phyloP scores from a whole-genome alignment of 345 rosid species.

The Corymbia maculata region DNA sequence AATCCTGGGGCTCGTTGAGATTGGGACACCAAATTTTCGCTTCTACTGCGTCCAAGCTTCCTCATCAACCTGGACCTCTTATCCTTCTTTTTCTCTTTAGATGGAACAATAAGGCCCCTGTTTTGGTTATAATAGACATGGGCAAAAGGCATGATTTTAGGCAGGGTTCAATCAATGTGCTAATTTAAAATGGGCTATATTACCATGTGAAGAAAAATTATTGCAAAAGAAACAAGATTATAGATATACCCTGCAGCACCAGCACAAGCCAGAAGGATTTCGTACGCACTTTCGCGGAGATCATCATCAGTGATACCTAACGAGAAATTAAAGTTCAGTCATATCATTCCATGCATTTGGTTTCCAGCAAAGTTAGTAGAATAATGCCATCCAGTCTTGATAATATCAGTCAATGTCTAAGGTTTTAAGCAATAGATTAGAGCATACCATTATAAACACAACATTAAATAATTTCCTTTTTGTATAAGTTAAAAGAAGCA shows the following conservation, averaged over 20 bases:
- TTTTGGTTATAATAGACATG: neutral
- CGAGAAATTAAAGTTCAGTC: neutral
- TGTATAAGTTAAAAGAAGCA: neutral
- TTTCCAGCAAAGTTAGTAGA: neutral
- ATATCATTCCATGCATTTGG: neutral
- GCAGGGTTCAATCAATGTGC: neutral
- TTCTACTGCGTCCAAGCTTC: slow-evolving; percentile 90
- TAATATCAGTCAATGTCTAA: neutral
- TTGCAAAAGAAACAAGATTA: neutral
- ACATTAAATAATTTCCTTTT: neutral
- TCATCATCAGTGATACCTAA: slow-evolving; percentile 89
- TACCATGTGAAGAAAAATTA: neutral
- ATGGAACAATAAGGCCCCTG: slow-evolving; percentile 91
- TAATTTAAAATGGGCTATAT: neutral
- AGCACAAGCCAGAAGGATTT: slow-evolving; percentile 91
- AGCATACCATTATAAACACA: neutral
- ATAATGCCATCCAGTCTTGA: neutral
- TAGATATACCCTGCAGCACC: slow-evolving; percentile 85
- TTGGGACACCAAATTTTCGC: slow-evolving; percentile 42
- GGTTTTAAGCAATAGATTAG: neutral
- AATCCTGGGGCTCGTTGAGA: slow-evolving; percentile 65
- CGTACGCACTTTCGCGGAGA: slow-evolving; percentile 91
- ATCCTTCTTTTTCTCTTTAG: slow-evolving; percentile 84
- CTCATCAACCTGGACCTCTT: slow-evolving; percentile 76
- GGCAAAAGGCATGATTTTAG: neutral